phyloP scores from a whole-genome alignment of 1,284 basidiomycete species.

The Schizopora paradoxa region DNA sequence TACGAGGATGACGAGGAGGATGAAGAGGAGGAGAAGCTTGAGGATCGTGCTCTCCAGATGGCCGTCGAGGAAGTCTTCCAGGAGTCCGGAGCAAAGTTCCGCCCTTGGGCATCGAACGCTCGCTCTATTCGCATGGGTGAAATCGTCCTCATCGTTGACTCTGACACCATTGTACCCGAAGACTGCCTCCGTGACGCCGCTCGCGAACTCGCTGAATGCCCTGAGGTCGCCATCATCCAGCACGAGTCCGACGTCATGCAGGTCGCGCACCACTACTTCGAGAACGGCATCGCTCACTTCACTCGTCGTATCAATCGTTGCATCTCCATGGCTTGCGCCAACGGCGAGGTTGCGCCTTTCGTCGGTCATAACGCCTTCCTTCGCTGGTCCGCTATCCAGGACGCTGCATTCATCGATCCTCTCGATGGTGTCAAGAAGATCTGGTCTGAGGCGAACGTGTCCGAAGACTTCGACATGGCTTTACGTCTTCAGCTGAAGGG shows the following conservation, averaged over 20 bases:
- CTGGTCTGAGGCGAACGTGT: constrained; percentile 82
- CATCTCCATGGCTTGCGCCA: constrained; percentile 71
- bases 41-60: constrained; percentile 57
- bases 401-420: constrained; percentile 65
- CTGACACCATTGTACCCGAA: constrained; percentile 82
- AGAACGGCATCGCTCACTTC: constrained; percentile 82
- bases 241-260: constrained; percentile 86
- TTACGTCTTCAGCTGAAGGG: constrained; percentile 59
- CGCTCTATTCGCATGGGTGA: constrained; percentile 56
- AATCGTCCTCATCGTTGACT: constrained; percentile 68
- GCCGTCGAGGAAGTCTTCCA: constrained; percentile 65
- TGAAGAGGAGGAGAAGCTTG: constrained; percentile 35
- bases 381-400: constrained; percentile 80
- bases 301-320: constrained; percentile 73
- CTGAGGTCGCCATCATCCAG: constrained; percentile 79
- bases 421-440: constrained; percentile 65
- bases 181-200: constrained; percentile 85
- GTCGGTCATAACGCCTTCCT: constrained; percentile 88
- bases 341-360: constrained; percentile 80
- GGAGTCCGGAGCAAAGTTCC: constrained; percentile 47
- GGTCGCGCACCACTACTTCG: constrained; percentile 82
- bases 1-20: constrained; percentile 28
- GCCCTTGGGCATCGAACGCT: constrained; percentile 62
- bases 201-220: constrained; percentile 69
- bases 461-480: constrained; percentile 79